Conservation (phyloP, 176 grass and related monocot genomes). For the Thinopyrum elongatum region DNA sequence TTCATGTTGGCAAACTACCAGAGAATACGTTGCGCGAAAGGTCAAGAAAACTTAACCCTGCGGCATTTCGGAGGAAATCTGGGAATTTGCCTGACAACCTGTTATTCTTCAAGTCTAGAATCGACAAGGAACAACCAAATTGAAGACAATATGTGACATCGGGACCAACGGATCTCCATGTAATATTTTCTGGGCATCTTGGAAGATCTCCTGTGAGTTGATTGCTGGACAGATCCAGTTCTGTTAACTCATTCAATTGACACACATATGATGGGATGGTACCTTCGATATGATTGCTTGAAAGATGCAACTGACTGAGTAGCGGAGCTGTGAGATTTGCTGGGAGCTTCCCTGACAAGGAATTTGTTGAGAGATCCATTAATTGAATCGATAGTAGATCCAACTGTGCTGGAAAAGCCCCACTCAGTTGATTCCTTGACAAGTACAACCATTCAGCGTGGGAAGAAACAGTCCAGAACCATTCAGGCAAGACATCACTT, state of each 20-base stretch:
- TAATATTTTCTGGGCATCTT: neutral
- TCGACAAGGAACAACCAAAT: neutral
- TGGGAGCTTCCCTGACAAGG: neutral
- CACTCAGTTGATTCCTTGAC: slow-evolving; percentile 36
- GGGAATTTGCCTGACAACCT: slow-evolving; percentile 37
- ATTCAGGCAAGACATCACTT: slow-evolving; percentile 38
- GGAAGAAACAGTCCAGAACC: slow-evolving; percentile 41
- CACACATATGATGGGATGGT: slow-evolving; percentile 16
- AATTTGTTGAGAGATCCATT: slow-evolving; percentile 27
- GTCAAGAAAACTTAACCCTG: slow-evolving; percentile 15
- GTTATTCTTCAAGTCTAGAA: slow-evolving; percentile 27
- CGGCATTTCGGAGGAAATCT: neutral
- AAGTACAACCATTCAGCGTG: neutral
- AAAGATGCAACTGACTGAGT: neutral
- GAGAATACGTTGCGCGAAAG: slow-evolving; percentile 35
- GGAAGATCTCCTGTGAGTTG: neutral
- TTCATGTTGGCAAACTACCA: slow-evolving; percentile 45
- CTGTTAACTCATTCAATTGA: neutral
- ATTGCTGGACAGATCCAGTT: slow-evolving; percentile 37
- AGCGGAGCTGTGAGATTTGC: neutral
- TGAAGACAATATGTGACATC: neutral
- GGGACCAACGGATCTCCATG: neutral
- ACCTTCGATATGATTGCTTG: slow-evolving; percentile 36
- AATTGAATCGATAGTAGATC: neutral
- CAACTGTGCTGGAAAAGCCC: slow-evolving; percentile 15